Evolutionary conservation across 2,329 filamentous ascomycete genomes (phyloP).

Genomic region (Colletotrichum zoysiae): DNA sequence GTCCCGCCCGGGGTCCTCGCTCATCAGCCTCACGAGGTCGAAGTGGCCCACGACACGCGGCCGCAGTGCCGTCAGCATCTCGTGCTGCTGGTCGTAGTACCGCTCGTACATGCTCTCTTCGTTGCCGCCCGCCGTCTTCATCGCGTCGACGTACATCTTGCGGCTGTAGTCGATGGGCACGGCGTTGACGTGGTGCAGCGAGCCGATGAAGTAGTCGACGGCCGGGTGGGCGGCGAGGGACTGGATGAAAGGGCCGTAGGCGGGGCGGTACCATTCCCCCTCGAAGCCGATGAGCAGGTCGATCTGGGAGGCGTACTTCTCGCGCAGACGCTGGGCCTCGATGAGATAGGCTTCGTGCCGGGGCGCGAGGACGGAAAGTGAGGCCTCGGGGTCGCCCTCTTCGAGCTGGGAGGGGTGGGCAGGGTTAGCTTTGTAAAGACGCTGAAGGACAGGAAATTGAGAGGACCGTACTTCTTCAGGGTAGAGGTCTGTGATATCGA

Average conservation of each 20-base stretch:
- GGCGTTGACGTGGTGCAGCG: slow-evolving; percentile 88
- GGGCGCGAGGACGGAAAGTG: slow-evolving; percentile 62
- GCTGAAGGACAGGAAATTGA: background rate
- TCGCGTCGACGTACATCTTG: slow-evolving; percentile 74
- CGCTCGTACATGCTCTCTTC: slow-evolving; percentile 82
- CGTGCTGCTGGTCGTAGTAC: slow-evolving; percentile 90
- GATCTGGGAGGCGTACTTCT: slow-evolving; percentile 77
- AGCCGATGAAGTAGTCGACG: slow-evolving; percentile 93
- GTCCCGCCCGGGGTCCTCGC: slow-evolving; percentile 73
- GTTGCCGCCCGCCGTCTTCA: slow-evolving; percentile 60
- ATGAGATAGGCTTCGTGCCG: slow-evolving; percentile 79
- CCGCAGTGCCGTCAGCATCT: slow-evolving; percentile 79
- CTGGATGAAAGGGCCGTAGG: slow-evolving; percentile 68
- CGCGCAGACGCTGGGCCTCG: slow-evolving; percentile 80
- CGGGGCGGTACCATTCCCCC: slow-evolving; percentile 87
- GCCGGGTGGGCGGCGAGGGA: slow-evolving; percentile 69
- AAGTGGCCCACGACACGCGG: slow-evolving; percentile 93
- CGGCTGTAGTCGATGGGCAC: slow-evolving; percentile 91
- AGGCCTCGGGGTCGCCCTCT: slow-evolving; percentile 61
- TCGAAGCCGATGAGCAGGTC: slow-evolving; percentile 91
- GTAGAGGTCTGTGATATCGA: slow-evolving; percentile 81
- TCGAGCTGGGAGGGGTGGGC: slow-evolving; percentile 57
- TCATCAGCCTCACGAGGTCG: slow-evolving; percentile 88
- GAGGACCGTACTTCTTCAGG: slow-evolving; percentile 79
- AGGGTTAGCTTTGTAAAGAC: slow-evolving; percentile 42